These are phyloP conservation scores for Harringtonia aguacate DNA, from an alignment of 2,329 filamentous ascomycete species.

Conservation along the genomic window DNA sequence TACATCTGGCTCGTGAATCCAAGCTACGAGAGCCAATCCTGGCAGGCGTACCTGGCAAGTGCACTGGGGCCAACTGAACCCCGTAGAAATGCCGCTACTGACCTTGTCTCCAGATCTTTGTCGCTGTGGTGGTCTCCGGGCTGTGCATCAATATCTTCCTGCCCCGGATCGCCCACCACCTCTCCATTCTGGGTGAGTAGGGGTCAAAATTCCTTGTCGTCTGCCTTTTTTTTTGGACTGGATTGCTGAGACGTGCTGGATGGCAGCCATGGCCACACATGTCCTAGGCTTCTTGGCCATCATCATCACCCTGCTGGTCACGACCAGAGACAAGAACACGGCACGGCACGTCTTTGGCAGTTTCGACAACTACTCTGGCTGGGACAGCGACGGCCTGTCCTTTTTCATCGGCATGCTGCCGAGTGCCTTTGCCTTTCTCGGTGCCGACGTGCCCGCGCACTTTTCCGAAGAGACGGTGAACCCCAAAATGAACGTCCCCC, in stretches of 20 bases:
- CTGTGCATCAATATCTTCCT: too few relatives aligned
- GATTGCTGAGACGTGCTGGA: background rate
- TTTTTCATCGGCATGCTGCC: background rate
- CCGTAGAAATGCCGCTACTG: too few relatives aligned
- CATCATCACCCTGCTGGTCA: background rate
- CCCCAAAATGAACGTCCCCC: background rate
- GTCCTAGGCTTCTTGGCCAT: background rate
- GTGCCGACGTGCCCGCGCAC: background rate
- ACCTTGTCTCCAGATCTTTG: too few relatives aligned
- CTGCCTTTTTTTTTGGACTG: too few relatives aligned
- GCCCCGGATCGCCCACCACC: too few relatives aligned
- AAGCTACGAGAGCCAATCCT: too few relatives aligned
- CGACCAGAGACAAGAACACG: background rate
- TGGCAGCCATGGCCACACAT: background rate
- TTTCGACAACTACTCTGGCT: background rate
- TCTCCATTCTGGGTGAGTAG: too few relatives aligned
- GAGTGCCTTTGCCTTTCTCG: background rate
- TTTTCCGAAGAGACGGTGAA: background rate
- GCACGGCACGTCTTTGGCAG: background rate
- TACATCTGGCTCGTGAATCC: too few relatives aligned
- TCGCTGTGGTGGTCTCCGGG: too few relatives aligned
- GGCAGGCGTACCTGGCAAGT: too few relatives aligned
- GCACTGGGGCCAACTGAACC: too few relatives aligned
- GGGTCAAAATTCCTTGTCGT: too few relatives aligned
- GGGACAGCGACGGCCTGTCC: background rate